These are phyloP conservation scores for Ceratobasidium sp. DNA, from an alignment of 1,284 basidiomycete species.

Conservation along the genomic window DNA sequence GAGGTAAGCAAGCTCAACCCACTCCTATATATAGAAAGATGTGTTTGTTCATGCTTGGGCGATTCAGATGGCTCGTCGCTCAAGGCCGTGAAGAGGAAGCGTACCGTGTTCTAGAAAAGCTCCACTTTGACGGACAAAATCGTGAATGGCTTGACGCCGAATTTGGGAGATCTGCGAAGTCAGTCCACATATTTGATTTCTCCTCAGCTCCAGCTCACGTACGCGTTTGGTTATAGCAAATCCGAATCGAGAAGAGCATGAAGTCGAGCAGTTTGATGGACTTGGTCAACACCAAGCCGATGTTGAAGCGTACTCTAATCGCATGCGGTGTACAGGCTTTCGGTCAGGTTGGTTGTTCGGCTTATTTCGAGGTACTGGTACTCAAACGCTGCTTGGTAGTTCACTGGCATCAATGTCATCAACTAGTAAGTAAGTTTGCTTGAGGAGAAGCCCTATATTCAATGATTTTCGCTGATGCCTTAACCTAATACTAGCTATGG, in stretches of 20 bases:
- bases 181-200: background rate
- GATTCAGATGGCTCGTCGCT: slow-evolving; percentile 70
- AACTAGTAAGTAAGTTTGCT: slow-evolving; percentile 9
- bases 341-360: slow-evolving; percentile 5
- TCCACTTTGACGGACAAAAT: slow-evolving; percentile 18
- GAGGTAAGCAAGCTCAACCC: background rate
- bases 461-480: background rate
- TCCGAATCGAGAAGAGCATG: slow-evolving; percentile 22
- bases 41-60: slow-evolving; percentile 8
- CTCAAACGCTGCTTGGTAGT: background rate
- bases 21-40: background rate
- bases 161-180: slow-evolving; percentile 32
- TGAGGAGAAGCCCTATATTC: background rate
- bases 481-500: slow-evolving; percentile 17
- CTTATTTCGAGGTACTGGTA: background rate
- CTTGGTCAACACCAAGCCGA: slow-evolving; percentile 32
- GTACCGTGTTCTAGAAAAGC: slow-evolving; percentile 21
- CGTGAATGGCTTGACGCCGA: slow-evolving; percentile 28
- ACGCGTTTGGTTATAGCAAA: slow-evolving; percentile 11
- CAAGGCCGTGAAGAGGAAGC: slow-evolving; percentile 77
- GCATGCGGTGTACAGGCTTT: slow-evolving; percentile 33
- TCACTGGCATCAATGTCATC: slow-evolving; percentile 33
- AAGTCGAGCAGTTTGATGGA: slow-evolving; percentile 10
- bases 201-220: background rate
- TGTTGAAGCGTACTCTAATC: slow-evolving; percentile 27